Evolutionary conservation across 2,329 filamentous ascomycete genomes (phyloP), one percentile per base, ranked within the genome.

Genomic region (Aureobasidium sp.): DNA sequence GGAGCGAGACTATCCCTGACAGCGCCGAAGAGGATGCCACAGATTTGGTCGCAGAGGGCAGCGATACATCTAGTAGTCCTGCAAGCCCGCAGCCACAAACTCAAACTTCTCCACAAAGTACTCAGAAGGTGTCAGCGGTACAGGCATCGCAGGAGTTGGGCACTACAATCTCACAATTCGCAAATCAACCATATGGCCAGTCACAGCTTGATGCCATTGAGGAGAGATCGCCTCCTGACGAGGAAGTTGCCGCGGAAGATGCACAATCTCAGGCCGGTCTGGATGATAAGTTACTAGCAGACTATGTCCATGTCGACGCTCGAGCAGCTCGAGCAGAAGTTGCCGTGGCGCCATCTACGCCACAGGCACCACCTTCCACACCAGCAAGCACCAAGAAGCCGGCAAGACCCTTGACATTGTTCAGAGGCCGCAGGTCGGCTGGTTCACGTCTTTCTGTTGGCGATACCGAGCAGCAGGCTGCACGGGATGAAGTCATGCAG

Each of bases 191-290:
- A 12, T 22, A 3, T 35, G 21, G 21, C 14, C 44, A 37, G 21
- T 19, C 44, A 10, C 44, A 48, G 44, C 44, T 48, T 37, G 14
- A 7, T 4, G 19, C 44, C n/a, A 27, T 19, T 19, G 24, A 30
- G 6, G 45, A 49, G 17, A 29, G 24, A 22, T 12, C 45, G 21
- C 4, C 12, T n/a, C 7, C 30, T 21, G 34, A 30, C 7, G 22
- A 40, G 40, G 25, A 60, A 55, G 42, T 62, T 54, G 4, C 58
- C 58, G 37, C 45, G 4, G 32, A 39, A 0, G 45, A 39, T 7
- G 8, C 30, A 16, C 21, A 16, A 39, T 49, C 45, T 8, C 35
- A 34, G 12, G 37, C 24, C 8, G 48, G 35, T 17, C 17, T 53
- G 2, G 49, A 53, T n/a, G 49, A 53, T 16, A 39, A 44, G 10